These are phyloP conservation scores for Hypoxylon lienhwacheense DNA, from an alignment of 495 filamentous ascomycete genomes.

Conservation along the genomic window DNA sequence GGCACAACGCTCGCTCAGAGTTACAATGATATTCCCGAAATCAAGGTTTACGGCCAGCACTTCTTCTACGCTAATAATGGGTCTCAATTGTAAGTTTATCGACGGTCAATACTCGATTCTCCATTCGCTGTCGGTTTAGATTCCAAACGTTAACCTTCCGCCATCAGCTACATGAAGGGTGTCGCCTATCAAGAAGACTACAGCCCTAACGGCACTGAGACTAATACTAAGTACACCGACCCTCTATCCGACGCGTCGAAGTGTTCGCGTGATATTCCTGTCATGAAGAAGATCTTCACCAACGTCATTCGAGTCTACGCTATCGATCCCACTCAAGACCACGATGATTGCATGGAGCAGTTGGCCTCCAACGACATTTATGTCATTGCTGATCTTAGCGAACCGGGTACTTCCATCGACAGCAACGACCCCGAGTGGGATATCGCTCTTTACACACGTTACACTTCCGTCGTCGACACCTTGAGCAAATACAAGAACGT, in stretches of 20 bases:
- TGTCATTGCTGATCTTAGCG: slow-evolving; percentile 83
- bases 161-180: slow-evolving; percentile 66
- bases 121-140: slow-evolving; percentile 14
- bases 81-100: slow-evolving; percentile 37
- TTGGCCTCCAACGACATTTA: slow-evolving; percentile 89
- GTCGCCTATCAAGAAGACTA: slow-evolving; percentile 80
- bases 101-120: slow-evolving; percentile 3
- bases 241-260: slow-evolving; percentile 70
- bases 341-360: slow-evolving; percentile 80
- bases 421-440: slow-evolving; percentile 76
- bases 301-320: slow-evolving; percentile 95
- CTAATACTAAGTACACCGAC: slow-evolving; percentile 52
- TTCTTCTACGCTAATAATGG: slow-evolving; percentile 42
- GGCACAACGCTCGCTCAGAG: slow-evolving; percentile 31
- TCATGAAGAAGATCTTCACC: slow-evolving; percentile 73
- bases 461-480: slow-evolving; percentile 79
- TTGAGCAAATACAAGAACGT: slow-evolving; percentile 80
- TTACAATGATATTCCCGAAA: slow-evolving; percentile 34
- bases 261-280: slow-evolving; percentile 81
- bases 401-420: slow-evolving; percentile 80
- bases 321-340: slow-evolving; percentile 75
- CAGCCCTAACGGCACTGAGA: slow-evolving; percentile 44
- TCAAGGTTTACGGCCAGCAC: slow-evolving; percentile 37
- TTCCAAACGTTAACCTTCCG: slow-evolving; percentile 9
- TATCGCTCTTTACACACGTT: slow-evolving; percentile 70